Evolutionary conservation across 345 rosid genomes (phyloP), one percentile per base, ranked within the genome.

Genomic region (Hibiscus syriacus): DNA sequence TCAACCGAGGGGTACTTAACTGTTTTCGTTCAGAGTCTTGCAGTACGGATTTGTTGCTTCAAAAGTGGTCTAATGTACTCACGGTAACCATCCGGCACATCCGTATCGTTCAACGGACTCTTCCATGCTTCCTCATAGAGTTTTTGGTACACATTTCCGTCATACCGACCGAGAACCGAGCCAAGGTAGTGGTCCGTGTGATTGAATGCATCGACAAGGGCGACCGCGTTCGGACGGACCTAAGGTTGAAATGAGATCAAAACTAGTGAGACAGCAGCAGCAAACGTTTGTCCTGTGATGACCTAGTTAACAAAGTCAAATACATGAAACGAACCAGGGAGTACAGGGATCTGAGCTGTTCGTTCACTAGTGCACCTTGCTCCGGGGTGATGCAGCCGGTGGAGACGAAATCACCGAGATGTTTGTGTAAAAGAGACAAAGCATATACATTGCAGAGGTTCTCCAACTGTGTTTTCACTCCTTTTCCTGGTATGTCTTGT

Each of bases 171-270:
- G 12, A 95, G 97, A 64, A 82, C 69, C 0, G 99, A 95, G 32
- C 85, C 80, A 23, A 95, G 88, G 80, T 61, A 88, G 79, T 92
- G 97, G 84, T 95, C 98, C 0, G 99, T 92, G 87, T 92, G 90
- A 48, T 88, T 88, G 74, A 92, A 95, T 7, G 98, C 87, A 60
- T 95, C 99, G 10, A 92, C 97, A 14, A 95, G 92, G 1, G 88
- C 87, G 41, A 95, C 76, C 10, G 98, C 99, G 68, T 95, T 92
- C 17, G 96, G 98, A 39, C 99, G 99, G 66, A 87, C 81, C 99
- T 92, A 66, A 23, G 5, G 59, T 26, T 58, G 14, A 43, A 56
- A 64, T 19, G 25, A 55, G 27, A 77, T 63, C 43, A 41, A 27
- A 41, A 38, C 16, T 32, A 64, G 46, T 64, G 46, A 49, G 73